Percentiles rank a stretch among this genome's conserved stretches.
phyloP scores from a whole-genome alignment of 306 rosid species.

The Casuarina equisetifolia region DNA sequence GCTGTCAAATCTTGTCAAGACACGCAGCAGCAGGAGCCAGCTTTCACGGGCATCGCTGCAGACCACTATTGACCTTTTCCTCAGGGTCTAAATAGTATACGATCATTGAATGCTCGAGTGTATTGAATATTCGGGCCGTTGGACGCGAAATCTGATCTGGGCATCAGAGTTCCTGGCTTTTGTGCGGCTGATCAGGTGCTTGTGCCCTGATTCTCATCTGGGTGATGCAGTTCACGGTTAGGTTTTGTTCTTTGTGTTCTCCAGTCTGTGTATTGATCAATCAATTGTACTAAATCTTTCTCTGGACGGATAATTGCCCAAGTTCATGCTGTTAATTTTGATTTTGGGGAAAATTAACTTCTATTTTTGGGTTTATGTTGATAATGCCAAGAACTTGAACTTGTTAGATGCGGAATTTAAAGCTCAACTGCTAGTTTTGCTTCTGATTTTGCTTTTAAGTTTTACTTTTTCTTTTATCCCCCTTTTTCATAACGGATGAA shows the following conservation, averaged over 20 bases:
- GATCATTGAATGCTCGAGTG: conserved; percentile 30
- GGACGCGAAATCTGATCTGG: conserved; percentile 31
- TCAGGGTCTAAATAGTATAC: conserved; percentile 9
- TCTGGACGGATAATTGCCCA: neutral
- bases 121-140: conserved; percentile 13
- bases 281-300: neutral
- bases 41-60: conserved; percentile 31
- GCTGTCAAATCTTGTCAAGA: conserved; percentile 25
- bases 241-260: neutral
- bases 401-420: no score
- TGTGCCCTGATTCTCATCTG: conserved; percentile 20
- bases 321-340: no score
- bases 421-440: no score
- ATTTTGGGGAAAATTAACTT: no score
- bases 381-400: no score
- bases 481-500: no score
- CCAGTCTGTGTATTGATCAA: conserved; percentile 1
- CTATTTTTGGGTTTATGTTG: no score
- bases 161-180: conserved; percentile 13
- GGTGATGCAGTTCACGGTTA: conserved; percentile 27
- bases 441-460: no score
- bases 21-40: conserved; percentile 32
- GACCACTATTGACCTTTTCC: conserved; percentile 19
- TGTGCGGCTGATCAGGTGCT: conserved; percentile 7
- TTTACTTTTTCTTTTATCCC: no score